Base-by-base conservation (phyloP, 306 rosid species). In the Quercus cerris region DNA sequence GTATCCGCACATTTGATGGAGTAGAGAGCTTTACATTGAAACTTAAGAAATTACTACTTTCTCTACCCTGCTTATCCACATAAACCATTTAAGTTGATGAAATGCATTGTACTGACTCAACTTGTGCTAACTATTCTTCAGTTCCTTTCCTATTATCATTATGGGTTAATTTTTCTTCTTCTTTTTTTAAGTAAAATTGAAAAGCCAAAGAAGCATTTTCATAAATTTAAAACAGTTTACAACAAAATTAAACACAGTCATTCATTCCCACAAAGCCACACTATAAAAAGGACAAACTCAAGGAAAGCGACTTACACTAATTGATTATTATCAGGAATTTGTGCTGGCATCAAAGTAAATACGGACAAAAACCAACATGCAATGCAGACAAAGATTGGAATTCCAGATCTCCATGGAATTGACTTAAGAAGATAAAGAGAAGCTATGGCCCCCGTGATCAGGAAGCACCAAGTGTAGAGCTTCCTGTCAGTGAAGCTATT, bases 331-430 rank as follows among this genome's bases (percentile, higher is more conserved):
- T 93, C 98, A 9, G 94, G 97, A 82, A 93, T 93, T 85, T 93
- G 97, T 75, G 97, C 97, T n/a, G 98, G 98, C 98, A 91, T 93
- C 89, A 93, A 84, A 49, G 98, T 93, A 85, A 93, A 91, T 14
- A 88, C 31, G 51, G 98, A 93, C 85, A 93, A 81, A 74, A 90
- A 87, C 94, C 94, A 93, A 84, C 94, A 93, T 22, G 89, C 78
- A 73, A 81, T 79, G 85, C 89, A 86, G 74, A 86, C 94, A 85
- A 84, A 93, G 55, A 88, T 56, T 3, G 97, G 93, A 67, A 91
- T 80, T 56, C 90, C 92, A 67, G 90, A 87, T 91, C 97, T 89
- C 97, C 97, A 90, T 66, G 98, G 93, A 84, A 88, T 86, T 58
- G 80, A 83, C 41, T 85, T 87, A 6, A 76, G 84, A 61, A 91